Evolutionary conservation across 345 rosid genomes (phyloP), one percentile per base, ranked within the genome.

Genomic region (Rubroshorea leprosula): DNA sequence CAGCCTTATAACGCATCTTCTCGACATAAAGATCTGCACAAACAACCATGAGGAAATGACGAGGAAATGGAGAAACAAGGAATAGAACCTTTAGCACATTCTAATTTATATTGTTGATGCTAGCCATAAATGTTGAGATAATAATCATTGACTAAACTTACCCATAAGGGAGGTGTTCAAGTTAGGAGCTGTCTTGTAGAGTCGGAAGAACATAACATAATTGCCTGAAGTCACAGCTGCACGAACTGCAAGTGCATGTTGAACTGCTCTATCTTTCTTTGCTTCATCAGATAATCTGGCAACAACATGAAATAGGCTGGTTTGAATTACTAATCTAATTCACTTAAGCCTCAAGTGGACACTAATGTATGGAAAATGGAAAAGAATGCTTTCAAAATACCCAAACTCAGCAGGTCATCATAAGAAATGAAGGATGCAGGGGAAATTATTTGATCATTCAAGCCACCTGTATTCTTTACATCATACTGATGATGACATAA

Each of bases 201-300:
- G 81, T 72, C 83, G 82, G 75, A 93, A 93, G 78, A 93, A 93
- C 78, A 58, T 59, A 55, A 87, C 84, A 52, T 90, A 93, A 67
- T 93, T 93, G 78, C 90, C 97, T 18, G 89, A 90, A 20, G 96
- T 76, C 41, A 93, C 99, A 21, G 99, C 96, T 65, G 87, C 80
- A 65, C 96, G 92, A 73, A 93, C 95, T 50, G 90, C 83, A 62
- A 93, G 95, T 48, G 99, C 99, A 81, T 94, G 97, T 74, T 77
- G 85, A 58, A 94, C 92, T 57, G 87, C 94, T 75, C 67, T 63
- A 55, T 87, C 86, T 65, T 81, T 65, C 76, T 84, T 90, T 29
- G 86, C 83, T 69, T 78, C 86, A 49, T 68, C 63, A 2, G 95
- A 81, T 73, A 94, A 85, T 72, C 99, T 94, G 75, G 46, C 26